Base-by-base conservation (phyloP, 2,329 filamentous ascomycete genomes). In the Tothia fuscella region DNA sequence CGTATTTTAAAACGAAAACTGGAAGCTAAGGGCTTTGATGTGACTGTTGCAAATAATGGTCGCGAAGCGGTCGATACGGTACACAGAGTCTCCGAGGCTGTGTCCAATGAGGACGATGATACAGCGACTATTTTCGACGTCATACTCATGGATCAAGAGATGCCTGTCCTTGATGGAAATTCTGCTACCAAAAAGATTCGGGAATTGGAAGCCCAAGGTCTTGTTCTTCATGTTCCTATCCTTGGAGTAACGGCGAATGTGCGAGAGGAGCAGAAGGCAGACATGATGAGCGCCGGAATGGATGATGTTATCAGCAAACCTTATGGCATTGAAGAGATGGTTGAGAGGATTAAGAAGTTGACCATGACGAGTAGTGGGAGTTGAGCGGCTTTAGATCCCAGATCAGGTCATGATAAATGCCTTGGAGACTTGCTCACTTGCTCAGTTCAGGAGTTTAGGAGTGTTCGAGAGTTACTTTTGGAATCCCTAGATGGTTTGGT, bases 1-100 rank as follows among this genome's bases (percentile, higher is more conserved):
- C 53, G 50, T 9, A 55, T 61, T 1, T 47, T 59, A 0, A 46
- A 50, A 13, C 52, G 55, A 37, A 56, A 59, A 36, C 54, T 61
- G 12, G 49, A 47, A 13, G 55, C 56, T 41, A 46, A 48, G 17
- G 56, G 56, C 7, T 59, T 53, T 35, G 44, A 48, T 4, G 49
- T 54, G 7, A 48, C 49, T 21, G 53, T 53, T 1, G 57, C 57
- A 12, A 54, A 56, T 24, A 53, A 61, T 28, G 58, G 58, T 10
- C 40, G 55, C 12, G 48, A 54, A 16, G 55, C 55, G 4, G 42
- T 44, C 7, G 30, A 44, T n/a, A 26, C 30, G 6, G 42, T 44
- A 9, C 16, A 38, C 20, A 16, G 26, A 17, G 14, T 19, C 20
- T 31, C 19, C 20, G 10, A n/a, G 10, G 10, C 20, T 6, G 37